Evolutionary conservation across 2,329 filamentous ascomycete species (phyloP).

Genomic region (Pestalotiopsis sp.): DNA sequence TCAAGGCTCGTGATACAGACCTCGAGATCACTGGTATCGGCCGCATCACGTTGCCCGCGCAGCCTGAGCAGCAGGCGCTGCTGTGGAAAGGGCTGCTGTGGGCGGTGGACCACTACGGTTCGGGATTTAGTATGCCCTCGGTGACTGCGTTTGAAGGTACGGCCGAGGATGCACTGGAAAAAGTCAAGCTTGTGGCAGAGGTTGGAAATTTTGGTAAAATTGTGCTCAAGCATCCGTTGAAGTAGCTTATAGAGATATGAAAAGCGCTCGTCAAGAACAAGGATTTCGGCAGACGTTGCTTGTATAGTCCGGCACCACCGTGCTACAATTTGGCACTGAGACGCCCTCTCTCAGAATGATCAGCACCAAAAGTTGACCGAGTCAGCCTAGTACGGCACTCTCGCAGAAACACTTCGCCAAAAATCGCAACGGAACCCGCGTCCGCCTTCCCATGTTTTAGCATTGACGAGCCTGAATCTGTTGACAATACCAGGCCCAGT

Average conservation of each 20-base stretch:
- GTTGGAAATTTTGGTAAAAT: constrained; percentile 5
- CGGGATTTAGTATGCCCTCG: background rate
- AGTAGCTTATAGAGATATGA: too few relatives aligned
- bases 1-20: background rate
- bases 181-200: background rate
- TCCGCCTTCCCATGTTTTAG: constrained; percentile 26
- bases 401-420: constrained; percentile 24
- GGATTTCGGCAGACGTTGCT: too few relatives aligned
- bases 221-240: constrained; percentile 7
- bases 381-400: constrained; percentile 21
- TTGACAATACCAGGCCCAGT: constrained; percentile 27
- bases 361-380: too few relatives aligned
- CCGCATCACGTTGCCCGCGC: background rate
- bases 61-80: background rate
- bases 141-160: constrained; percentile 1
- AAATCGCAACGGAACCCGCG: constrained; percentile 27
- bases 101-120: constrained; percentile 1
- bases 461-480: constrained; percentile 21
- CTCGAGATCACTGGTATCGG: background rate
- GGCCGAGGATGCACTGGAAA: background rate
- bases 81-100: background rate
- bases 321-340: too few relatives aligned
- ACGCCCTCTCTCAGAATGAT: too few relatives aligned
- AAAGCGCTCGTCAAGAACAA: too few relatives aligned
- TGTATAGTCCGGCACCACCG: too few relatives aligned